Base-by-base conservation (phyloP, 2,329 filamentous ascomycete genomes). In the Claviceps purpurea region DNA sequence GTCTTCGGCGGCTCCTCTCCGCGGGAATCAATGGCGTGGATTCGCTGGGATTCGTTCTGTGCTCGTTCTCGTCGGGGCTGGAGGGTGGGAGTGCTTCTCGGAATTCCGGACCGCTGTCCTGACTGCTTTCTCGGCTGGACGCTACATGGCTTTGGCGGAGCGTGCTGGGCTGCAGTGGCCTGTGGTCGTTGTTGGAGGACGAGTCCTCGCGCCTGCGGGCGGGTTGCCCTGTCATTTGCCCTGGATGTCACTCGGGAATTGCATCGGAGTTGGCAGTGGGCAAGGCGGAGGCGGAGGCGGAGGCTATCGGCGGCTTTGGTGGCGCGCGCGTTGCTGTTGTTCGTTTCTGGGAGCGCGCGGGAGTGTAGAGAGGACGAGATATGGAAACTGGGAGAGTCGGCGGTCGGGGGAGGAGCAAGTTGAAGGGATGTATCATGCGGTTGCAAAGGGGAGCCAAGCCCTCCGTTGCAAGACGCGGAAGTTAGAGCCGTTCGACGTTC, bases 11-110 rank as follows among this genome's bases (percentile, higher is more conserved):
- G 18, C 24, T 40, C n/a, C 13, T 30, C 14, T n/a, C 43, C 5
- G 22, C 55, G 14, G 56, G 61, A 13, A 79, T 68, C 26, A 83
- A 65, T 2, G 75, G 70, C 1, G 78, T 79, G 2, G 70, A 72
- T 59, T 83, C 79, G 56, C 66, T 68, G 7, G 67, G 58, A 39
- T 57, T 57, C 20, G 57, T 53, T 40, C 54, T 51, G 10, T 34
- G 30, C 11, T 55, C 49, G 11, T 59, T 54, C 51, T 56, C 57
- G 51, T 14, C 52, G 38, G 47, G 39, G 37, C 39, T 43, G 37
- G 52, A 40, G 42, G 55, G 52, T 45, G 40, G 48, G 13, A 44
- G 42, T 16, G 57, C 47, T 24, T 54, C 40, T 11, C 56, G 49
- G 16, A 50, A 50, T 52, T 49, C 55, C 49, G 51, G 48, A 40